Evolutionary conservation across 148 eudicot species (phyloP).

Genomic region (Dianthus caryophyllus): DNA sequence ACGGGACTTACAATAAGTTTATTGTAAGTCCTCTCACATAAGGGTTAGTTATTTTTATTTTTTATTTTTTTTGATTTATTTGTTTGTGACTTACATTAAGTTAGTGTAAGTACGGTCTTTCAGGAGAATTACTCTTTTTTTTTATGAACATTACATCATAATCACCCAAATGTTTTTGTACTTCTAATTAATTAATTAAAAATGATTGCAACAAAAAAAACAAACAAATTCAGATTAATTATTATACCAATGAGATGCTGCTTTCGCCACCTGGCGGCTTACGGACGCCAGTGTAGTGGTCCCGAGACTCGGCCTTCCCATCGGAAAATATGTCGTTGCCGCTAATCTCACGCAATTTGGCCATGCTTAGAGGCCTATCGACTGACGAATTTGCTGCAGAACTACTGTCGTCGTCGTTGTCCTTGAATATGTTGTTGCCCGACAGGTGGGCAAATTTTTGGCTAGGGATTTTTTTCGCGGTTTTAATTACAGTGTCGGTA

Average conservation of each 20-base stretch:
- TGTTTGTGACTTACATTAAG: too few species aligned
- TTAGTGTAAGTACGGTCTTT: too few species aligned
- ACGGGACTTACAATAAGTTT: too few species aligned
- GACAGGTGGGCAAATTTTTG: slow-evolving; percentile 79
- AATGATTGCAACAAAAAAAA: slow-evolving; percentile 7
- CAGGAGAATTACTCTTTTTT: too few species aligned
- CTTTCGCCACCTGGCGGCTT: slow-evolving; percentile 98
- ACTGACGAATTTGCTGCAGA: slow-evolving; percentile 42
- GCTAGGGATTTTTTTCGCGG: slow-evolving; percentile 75
- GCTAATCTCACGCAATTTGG: slow-evolving; percentile 85
- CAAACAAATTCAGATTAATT: slow-evolving; percentile 2
- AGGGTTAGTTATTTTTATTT: too few species aligned
- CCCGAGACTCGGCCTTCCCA: slow-evolving; percentile 81
- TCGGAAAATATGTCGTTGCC: slow-evolving; percentile 85
- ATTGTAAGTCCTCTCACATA: too few species aligned
- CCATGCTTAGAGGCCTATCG: slow-evolving; percentile 74
- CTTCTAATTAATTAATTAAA: slow-evolving; percentile 24
- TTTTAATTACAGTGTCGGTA: slow-evolving; percentile 60
- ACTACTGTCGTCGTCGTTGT: too few species aligned
- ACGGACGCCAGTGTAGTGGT: slow-evolving; percentile 82
- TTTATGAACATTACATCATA: slow-evolving; percentile 41
- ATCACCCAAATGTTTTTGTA: slow-evolving; percentile 30
- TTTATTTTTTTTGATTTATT: too few species aligned
- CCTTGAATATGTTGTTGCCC: slow-evolving; percentile 85
- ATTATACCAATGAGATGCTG: slow-evolving; percentile 83